Conservation (phyloP, 495 filamentous ascomycete species). For the Neurospora discreta region DNA sequence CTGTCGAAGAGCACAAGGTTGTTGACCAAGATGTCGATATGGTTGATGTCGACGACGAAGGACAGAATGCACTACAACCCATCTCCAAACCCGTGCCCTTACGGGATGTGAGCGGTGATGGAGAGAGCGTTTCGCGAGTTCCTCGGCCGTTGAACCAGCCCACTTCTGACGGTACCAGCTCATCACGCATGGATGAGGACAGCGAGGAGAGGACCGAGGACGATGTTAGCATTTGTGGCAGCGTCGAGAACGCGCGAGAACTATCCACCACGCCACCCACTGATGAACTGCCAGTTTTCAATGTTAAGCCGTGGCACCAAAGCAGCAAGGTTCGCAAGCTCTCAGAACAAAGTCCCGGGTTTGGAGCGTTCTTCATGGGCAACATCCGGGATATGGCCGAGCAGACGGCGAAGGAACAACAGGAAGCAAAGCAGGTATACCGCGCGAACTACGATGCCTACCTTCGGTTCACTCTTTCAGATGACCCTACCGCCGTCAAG, state of each 20-base stretch:
- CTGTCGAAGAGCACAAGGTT: conserved; percentile 13
- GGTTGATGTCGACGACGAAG: conserved; percentile 30
- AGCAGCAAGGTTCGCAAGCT: conserved; percentile 25
- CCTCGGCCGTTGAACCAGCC: conserved; percentile 5
- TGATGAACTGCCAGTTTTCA: conserved; percentile 33
- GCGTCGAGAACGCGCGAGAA: conserved; percentile 32
- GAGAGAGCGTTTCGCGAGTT: conserved; percentile 4
- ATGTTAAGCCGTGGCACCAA: conserved; percentile 31
- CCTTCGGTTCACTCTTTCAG: conserved; percentile 39
- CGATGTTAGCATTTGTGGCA: conserved; percentile 44
- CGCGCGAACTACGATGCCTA: conserved; percentile 34
- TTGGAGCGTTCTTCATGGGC: conserved; percentile 24
- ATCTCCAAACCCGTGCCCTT: conserved; percentile 38
- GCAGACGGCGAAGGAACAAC: conserved; percentile 17
- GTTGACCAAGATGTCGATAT: conserved; percentile 25
- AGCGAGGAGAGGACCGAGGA: conserved; percentile 51
- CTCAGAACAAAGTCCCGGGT: conserved; percentile 15
- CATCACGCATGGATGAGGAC: conserved; percentile 21
- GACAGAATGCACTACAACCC: conserved; percentile 24
- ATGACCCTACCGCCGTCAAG: conserved; percentile 36
- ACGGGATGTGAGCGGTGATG: conserved; percentile 2
- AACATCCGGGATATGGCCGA: conserved; percentile 16
- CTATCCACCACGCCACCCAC: conserved; percentile 39
- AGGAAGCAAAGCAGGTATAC: conserved; percentile 20
- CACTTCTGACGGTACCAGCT: conserved; percentile 6